A percentile compares a stretch with the other conserved stretches of the same genome.
Evolutionary conservation across 2,329 filamentous ascomycete genomes (phyloP).

Genomic region (Sporothrix brasiliensis): DNA sequence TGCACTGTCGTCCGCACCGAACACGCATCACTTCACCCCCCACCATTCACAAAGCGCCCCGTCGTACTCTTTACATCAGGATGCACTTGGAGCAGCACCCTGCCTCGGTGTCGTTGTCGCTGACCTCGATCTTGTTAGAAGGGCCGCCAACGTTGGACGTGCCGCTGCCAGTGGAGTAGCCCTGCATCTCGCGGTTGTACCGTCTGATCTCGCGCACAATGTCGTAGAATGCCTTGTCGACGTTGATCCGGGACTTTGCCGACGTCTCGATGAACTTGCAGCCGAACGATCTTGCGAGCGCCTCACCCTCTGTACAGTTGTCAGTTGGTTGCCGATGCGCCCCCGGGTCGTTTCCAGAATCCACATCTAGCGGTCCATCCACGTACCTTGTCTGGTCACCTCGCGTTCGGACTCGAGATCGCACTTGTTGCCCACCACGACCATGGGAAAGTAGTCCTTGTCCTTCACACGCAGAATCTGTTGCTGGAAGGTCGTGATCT

Average conservation of each 20-base stretch:
- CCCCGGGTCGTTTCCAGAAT: not conserved
- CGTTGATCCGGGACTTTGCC: slow-evolving; percentile 95
- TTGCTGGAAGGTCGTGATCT: slow-evolving; percentile 98
- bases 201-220: slow-evolving; percentile 96
- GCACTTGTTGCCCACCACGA: slow-evolving; percentile 98
- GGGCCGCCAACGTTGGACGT: slow-evolving; percentile 64
- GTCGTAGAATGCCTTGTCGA: slow-evolving; percentile 98
- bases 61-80: slow-evolving; percentile 33
- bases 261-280: slow-evolving; percentile 99
- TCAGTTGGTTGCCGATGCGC: slow-evolving; percentile 14
- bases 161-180: slow-evolving; percentile 73
- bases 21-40: not conserved
- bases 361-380: not conserved
- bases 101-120: slow-evolving; percentile 66
- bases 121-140: slow-evolving; percentile 76
- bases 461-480: slow-evolving; percentile 98
- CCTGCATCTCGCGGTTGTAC: slow-evolving; percentile 98
- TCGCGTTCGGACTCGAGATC: slow-evolving; percentile 93
- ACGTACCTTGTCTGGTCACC: slow-evolving; percentile 85
- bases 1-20: not conserved
- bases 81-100: slow-evolving; percentile 69
- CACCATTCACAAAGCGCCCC: not conserved
- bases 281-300: slow-evolving; percentile 80
- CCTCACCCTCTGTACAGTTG: slow-evolving; percentile 73
- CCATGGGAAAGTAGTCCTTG: slow-evolving; percentile 99